phyloP scores from a whole-genome alignment of 805 yeast species.

The Monosporozyma unispora region DNA sequence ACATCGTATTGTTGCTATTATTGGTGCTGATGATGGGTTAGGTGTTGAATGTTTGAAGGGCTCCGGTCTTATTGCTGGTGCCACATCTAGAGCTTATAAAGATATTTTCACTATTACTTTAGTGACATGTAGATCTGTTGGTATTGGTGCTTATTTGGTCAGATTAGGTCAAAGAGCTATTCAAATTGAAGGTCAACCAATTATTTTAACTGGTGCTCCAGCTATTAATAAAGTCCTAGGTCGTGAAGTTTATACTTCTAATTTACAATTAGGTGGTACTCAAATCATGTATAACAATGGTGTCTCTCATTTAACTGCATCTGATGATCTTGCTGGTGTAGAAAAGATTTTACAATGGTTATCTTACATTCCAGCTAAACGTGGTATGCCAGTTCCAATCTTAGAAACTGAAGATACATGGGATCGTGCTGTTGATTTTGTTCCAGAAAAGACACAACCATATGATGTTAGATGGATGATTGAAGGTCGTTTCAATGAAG shows the following conservation, averaged over 20 bases:
- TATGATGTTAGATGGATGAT: slow-evolving; percentile 95
- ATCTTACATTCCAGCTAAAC: slow-evolving; percentile 85
- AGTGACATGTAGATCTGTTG: slow-evolving; percentile 99
- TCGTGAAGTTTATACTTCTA: slow-evolving; percentile 92
- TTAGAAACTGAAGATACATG: slow-evolving; percentile 73
- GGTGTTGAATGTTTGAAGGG: slow-evolving; percentile 99
- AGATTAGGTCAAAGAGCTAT: slow-evolving; percentile 98
- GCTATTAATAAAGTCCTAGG: slow-evolving; percentile 96
- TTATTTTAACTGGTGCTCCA: slow-evolving; percentile 97
- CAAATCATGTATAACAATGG: slow-evolving; percentile 98
- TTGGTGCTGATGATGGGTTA: slow-evolving; percentile 92
- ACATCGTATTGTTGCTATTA: slow-evolving; percentile 68
- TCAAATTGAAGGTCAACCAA: slow-evolving; percentile 98
- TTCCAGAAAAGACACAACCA: slow-evolving; percentile 60
- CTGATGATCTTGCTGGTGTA: slow-evolving; percentile 94
- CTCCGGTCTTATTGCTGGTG: slow-evolving; percentile 98
- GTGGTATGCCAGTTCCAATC: slow-evolving; percentile 85
- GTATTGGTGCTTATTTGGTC: slow-evolving; percentile 98
- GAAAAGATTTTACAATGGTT: slow-evolving; percentile 92
- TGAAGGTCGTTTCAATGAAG: slow-evolving; percentile 62
- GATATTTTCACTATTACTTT: slow-evolving; percentile 96
- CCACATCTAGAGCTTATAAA: slow-evolving; percentile 93
- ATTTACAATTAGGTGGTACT: slow-evolving; percentile 97
- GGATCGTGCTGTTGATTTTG: slow-evolving; percentile 87
- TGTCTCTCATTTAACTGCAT: slow-evolving; percentile 96